Base-by-base conservation (phyloP, 164 flowering plant genomes). In the Aristolochia californica region DNA sequence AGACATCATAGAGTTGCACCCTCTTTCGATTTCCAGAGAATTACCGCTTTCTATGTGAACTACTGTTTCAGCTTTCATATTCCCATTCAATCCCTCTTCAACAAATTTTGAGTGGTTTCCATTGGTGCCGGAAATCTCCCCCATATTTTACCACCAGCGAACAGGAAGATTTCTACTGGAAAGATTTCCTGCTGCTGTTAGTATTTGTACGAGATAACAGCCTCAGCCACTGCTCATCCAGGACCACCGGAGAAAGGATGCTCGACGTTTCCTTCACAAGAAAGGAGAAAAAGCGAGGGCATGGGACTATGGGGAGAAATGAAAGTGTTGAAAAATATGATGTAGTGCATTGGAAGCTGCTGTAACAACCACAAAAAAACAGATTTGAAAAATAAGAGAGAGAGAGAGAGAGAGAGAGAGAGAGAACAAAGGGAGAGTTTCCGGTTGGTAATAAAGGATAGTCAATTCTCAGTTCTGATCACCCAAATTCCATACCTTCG, bases 301-400 rank as follows among this genome's bases (percentile, higher is more conserved):
- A 16, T 1, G 40, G 40, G 40, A 34, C 10, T 3, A 47, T 47
- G 22, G 22, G 22, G 18, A 47, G 50, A 20, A 1, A 17, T 17
- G 50, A 20, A 47, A 47, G n/a, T 17, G 50, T 47, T 47, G 50
- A 16, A 47, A 16, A 1, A n/a, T 47, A n/a, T 47, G 50, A 17
- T 1, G 13, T 4, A 45, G 23, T 16, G 50, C 49, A 44, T 44
- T 57, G 51, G 44, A 57, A 57, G 60, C 23, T 57, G 16, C n/a
- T 56, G 15, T 49, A 57, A 57, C 51, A 44, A 45, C 60, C 60
- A 50, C 51, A 50, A 4, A 44, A 57, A 44, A 14, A 23, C 50
- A 44, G 50, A 57, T 13, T 16, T 4, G 20, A 18, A 23, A 17
- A 17, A 47, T 13, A 47, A 4, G 15, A 20, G 4, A 1, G 22